Percentiles rank a stretch among this genome's conserved stretches.
These are phyloP conservation scores for Pseudogymnoascus sp. DNA, from an alignment of 2,329 filamentous ascomycete species.

Conservation along the genomic window DNA sequence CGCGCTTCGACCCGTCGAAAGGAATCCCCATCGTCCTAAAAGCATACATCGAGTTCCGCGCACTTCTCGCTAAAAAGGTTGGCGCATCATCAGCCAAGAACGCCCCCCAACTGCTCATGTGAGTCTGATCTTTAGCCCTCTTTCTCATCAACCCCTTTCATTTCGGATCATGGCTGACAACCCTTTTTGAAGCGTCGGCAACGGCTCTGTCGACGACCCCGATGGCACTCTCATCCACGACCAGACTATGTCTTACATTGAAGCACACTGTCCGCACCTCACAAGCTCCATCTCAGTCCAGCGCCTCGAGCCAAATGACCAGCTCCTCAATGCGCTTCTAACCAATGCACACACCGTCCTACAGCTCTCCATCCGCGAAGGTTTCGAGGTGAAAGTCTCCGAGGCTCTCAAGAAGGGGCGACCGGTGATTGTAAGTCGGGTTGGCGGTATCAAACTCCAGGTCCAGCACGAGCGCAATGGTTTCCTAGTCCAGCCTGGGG, in stretches of 20 bases:
- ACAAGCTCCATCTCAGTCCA: slow-evolving; percentile 62
- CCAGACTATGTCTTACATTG: slow-evolving; percentile 58
- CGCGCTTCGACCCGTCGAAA: slow-evolving; percentile 76
- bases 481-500: slow-evolving; percentile 63
- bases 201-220: slow-evolving; percentile 73
- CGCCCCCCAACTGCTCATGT: slow-evolving; percentile 64
- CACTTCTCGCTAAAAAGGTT: slow-evolving; percentile 43
- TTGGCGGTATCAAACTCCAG: slow-evolving; percentile 75
- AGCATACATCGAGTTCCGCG: slow-evolving; percentile 64
- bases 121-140: slow-evolving; percentile 18
- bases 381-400: slow-evolving; percentile 80
- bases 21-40: slow-evolving; percentile 71
- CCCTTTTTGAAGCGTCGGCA: slow-evolving; percentile 44
- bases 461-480: slow-evolving; percentile 64
- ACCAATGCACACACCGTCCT: slow-evolving; percentile 64
- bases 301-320: slow-evolving; percentile 69
- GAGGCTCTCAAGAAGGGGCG: slow-evolving; percentile 74
- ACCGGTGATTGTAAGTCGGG: slow-evolving; percentile 65
- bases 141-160: background rate
- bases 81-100: slow-evolving; percentile 34
- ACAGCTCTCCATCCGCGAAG: slow-evolving; percentile 73
- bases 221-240: slow-evolving; percentile 67
- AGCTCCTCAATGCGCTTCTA: slow-evolving; percentile 69
- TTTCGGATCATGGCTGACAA: background rate
- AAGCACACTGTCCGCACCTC: slow-evolving; percentile 54